Conservation (phyloP, 306 rosid species). For the Gillenia trifoliata region DNA sequence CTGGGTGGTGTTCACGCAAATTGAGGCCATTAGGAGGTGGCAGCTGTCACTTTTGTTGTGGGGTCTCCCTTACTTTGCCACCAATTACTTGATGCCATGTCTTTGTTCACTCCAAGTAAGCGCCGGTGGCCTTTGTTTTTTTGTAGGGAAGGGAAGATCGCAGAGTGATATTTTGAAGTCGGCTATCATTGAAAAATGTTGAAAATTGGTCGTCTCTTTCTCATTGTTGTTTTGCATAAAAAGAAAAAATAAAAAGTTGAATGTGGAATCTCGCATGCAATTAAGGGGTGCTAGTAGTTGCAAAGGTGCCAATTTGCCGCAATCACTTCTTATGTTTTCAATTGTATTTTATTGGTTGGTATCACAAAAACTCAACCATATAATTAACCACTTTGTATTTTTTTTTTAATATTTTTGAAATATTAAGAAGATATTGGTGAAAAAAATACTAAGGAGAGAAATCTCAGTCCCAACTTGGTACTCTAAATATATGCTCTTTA, state of each 20-base stretch:
- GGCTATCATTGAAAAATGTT: neutral
- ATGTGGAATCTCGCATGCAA: neutral
- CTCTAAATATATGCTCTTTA: too few species aligned
- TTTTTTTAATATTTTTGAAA: too few species aligned
- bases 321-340: too few species aligned
- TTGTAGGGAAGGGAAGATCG: neutral
- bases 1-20: too few species aligned
- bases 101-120: neutral
- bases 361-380: too few species aligned
- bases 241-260: neutral
- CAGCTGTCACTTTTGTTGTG: neutral
- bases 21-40: neutral
- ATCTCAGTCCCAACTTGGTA: too few species aligned
- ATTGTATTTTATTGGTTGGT: too few species aligned
- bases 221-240: too few species aligned
- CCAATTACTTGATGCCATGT: neutral
- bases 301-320: too few species aligned
- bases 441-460: too few species aligned
- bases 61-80: neutral
- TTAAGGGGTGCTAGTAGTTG: neutral
- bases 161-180: neutral
- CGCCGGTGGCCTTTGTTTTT: neutral
- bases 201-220: neutral
- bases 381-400: too few species aligned
- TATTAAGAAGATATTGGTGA: too few species aligned